Evolutionary conservation across 352 stramenopile species (phyloP), one percentile per base, ranked within the genome.

Genomic region (Nothophytophthora sp.): DNA sequence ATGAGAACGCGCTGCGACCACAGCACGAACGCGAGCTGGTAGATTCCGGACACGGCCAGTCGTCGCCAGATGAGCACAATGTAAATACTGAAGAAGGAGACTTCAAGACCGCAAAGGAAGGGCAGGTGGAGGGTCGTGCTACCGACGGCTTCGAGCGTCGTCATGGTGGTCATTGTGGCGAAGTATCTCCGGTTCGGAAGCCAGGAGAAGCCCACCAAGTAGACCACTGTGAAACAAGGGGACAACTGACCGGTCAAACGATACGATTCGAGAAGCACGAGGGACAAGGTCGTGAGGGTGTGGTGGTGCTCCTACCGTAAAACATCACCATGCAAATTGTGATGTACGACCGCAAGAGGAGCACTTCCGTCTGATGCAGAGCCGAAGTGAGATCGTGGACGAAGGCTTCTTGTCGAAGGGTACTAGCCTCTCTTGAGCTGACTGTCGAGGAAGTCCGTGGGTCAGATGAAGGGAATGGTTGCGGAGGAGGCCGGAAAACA

Each of bases 21-120:
- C 3, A 74, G 45, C 15, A 64, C 43, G 27, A 74, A 74, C 9
- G 51, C 50, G 15, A 74, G 56, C 32, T 74, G 55, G 5, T 40
- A n/a, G 10, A 47, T 9, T 0, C 65, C 55, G 0, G 35, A 50
- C 0, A 74, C 27, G 0, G 28, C 20, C 7, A 65, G 40, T 4
- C 28, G 12, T 3, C 22, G 16, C 2, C 27, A 34, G 7, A 74
- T 52, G 2, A 61, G 32, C 6, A 47, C n/a, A n/a, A 70, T 34
- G 39, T 70, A 74, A 11, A 61, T 4, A 0, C 4, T 24, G 2
- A 65, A 5, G 27, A 68, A 65, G 10, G 57, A 1, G 7, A 51
- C 1, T 15, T 74, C 65, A 4, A 59, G 19, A 5, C 33, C 22
- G 16, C 42, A 46, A 0, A 74, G 38, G 19, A 58, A 20, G 2